phyloP scores from a whole-genome alignment of 106 monocot genomes.

The Apostasia ramifera region DNA sequence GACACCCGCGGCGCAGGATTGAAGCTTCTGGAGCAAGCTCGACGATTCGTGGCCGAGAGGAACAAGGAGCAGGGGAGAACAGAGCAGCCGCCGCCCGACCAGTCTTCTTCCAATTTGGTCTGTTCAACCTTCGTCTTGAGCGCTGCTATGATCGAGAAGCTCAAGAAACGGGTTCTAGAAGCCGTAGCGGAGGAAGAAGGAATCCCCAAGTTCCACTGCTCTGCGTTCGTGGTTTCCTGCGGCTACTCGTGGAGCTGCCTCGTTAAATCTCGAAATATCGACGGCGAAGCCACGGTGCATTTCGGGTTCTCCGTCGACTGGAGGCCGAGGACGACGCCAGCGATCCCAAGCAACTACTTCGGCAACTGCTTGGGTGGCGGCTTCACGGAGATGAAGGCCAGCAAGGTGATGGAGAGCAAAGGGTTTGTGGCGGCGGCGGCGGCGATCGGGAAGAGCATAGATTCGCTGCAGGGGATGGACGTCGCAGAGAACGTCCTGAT shows the following conservation, averaged over 20 bases:
- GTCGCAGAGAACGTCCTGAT: not conserved
- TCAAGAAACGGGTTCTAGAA: not conserved
- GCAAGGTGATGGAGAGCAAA: conserved; percentile 2
- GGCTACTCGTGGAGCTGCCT: conserved; percentile 24
- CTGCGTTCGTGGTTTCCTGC: conserved; percentile 16
- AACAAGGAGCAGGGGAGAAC: not conserved
- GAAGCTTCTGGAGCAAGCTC: conserved; percentile 1
- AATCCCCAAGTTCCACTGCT: not conserved
- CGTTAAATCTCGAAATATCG: not conserved
- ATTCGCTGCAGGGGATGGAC: not conserved
- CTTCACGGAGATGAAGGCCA: conserved; percentile 1
- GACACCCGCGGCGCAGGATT: not conserved
- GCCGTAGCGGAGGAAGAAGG: too few species aligned
- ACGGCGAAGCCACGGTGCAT: too few species aligned
- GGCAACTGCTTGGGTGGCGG: conserved; percentile 24
- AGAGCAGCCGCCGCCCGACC: not conserved
- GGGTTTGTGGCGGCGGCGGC: conserved; percentile 1
- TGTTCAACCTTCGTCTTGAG: not conserved
- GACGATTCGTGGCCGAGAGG: not conserved
- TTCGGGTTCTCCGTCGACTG: too few species aligned
- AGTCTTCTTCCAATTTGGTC: not conserved
- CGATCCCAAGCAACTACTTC: conserved; percentile 17
- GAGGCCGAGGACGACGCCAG: conserved; percentile 1
- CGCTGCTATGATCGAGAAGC: not conserved
- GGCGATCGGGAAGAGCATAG: not conserved